phyloP scores from a whole-genome alignment of 768 basidiomycete genomes.

The Agaricus blazei region DNA sequence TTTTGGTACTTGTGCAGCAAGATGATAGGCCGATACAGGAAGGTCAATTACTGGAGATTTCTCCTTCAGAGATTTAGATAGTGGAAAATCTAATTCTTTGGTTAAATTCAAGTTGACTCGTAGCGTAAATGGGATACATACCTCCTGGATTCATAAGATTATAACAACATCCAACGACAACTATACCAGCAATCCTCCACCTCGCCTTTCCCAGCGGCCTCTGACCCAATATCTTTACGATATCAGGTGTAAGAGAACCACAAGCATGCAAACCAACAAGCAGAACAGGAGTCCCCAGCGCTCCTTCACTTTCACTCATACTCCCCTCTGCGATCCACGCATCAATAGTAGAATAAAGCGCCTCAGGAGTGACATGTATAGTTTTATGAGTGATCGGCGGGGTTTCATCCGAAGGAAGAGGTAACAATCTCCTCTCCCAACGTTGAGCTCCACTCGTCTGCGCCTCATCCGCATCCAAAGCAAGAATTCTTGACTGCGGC shows the following conservation, averaged over 20 bases:
- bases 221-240: slow-evolving; percentile 49
- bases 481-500: slow-evolving; percentile 44
- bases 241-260: slow-evolving; percentile 65
- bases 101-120: neutral
- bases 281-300: slow-evolving; percentile 38
- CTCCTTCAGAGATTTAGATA: slow-evolving; percentile 30
- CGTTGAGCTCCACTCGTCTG: slow-evolving; percentile 56
- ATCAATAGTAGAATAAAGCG: slow-evolving; percentile 40
- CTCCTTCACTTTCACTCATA: neutral
- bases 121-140: slow-evolving; percentile 17
- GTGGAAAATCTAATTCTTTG: slow-evolving; percentile 45
- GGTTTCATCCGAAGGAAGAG: slow-evolving; percentile 11
- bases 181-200: slow-evolving; percentile 50
- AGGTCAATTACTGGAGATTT: slow-evolving; percentile 32
- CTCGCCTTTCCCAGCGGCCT: slow-evolving; percentile 9
- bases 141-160: slow-evolving; percentile 59
- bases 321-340: slow-evolving; percentile 42
- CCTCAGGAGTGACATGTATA: slow-evolving; percentile 44
- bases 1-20: slow-evolving; percentile 66
- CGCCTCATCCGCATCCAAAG: slow-evolving; percentile 55
- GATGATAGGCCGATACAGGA: slow-evolving; percentile 52
- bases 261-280: slow-evolving; percentile 74
- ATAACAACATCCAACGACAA: slow-evolving; percentile 78
- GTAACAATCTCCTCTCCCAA: slow-evolving; percentile 28
- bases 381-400: slow-evolving; percentile 51